Conservation (phyloP, 225 moss, liverwort and hornwort species). For the Takakia lepidozioides region DNA sequence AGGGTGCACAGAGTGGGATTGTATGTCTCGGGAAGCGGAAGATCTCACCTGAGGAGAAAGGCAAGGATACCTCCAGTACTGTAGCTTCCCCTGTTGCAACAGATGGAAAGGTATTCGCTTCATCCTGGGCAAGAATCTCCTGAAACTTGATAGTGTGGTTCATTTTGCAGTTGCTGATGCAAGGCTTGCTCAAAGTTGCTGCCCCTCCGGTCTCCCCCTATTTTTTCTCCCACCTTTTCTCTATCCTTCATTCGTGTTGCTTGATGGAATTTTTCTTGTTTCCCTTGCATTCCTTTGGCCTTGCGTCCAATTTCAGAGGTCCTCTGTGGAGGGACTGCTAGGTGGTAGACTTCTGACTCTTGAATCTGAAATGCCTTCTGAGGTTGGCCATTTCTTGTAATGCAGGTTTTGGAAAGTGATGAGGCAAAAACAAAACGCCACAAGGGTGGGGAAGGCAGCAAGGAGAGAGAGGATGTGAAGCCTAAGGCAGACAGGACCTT, state of each 20-base stretch:
- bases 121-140: neutral
- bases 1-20: neutral
- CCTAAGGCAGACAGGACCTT: constrained; percentile 1
- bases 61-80: neutral
- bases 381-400: neutral
- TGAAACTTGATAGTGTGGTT: neutral
- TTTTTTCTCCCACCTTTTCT: no score
- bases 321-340: neutral
- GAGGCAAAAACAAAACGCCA: constrained; percentile 3
- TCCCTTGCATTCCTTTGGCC: neutral
- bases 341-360: neutral
- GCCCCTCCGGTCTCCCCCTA: no score
- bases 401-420: constrained; percentile 4
- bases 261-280: neutral
- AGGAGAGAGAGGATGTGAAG: constrained; percentile 6
- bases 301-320: neutral
- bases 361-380: no score
- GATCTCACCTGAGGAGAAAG: neutral
- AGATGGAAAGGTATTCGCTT: neutral
- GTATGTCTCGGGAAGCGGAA: constrained; percentile 8
- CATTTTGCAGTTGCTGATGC: neutral
- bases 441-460: constrained; percentile 3
- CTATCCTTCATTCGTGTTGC: no score
- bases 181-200: neutral
- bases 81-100: neutral